A percentile compares a stretch with the other conserved stretches of the same genome.
Conservation (phyloP, 208 protist genomes). For the Endotrypanum monterogeii region DNA sequence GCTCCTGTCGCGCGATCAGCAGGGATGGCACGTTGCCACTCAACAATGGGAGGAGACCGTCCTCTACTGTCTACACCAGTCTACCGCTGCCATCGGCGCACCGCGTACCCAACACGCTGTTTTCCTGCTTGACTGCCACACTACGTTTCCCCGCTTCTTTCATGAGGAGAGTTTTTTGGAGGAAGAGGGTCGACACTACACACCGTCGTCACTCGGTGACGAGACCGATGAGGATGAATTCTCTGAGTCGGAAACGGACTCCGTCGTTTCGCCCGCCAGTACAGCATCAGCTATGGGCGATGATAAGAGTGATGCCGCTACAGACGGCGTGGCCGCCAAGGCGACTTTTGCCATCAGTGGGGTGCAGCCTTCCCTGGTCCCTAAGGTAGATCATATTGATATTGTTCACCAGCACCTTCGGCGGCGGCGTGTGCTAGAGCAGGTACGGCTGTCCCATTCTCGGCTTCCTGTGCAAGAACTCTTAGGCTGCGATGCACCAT, state of each 20-base stretch:
- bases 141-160: constrained; percentile 74
- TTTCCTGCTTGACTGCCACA: constrained; percentile 60
- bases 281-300: constrained; percentile 4
- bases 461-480: constrained; percentile 42
- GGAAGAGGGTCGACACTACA: constrained; percentile 52
- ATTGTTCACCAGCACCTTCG: constrained; percentile 39
- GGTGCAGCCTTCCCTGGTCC: constrained; percentile 20
- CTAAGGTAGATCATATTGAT: constrained; percentile 44
- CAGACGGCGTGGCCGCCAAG: background rate
- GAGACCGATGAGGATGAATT: constrained; percentile 65
- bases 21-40: constrained; percentile 14
- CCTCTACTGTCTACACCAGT: constrained; percentile 28
- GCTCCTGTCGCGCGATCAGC: constrained; percentile 24
- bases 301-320: background rate
- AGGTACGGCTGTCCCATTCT: constrained; percentile 27
- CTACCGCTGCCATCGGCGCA: constrained; percentile 23
- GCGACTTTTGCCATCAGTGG: background rate
- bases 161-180: constrained; percentile 37
- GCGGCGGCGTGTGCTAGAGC: constrained; percentile 65
- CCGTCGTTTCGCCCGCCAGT: constrained; percentile 21
- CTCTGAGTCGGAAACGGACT: constrained; percentile 34
- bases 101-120: constrained; percentile 46
- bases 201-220: constrained; percentile 55
- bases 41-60: background rate
- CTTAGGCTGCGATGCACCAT: constrained; percentile 29